Conservation (phyloP, 176 grass and related monocot species). For the Hordeum marinum region DNA sequence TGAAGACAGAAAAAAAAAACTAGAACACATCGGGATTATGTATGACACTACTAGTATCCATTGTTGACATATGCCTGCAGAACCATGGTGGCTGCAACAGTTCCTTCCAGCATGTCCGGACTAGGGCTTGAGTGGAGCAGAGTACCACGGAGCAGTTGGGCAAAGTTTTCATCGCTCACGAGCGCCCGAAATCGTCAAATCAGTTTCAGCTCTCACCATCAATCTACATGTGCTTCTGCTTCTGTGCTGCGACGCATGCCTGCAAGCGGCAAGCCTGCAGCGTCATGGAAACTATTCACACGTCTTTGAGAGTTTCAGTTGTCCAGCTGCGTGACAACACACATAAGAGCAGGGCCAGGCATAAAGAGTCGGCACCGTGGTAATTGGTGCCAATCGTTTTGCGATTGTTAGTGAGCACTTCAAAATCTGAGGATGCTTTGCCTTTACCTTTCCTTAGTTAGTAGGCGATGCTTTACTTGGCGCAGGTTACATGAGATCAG, state of each 20-base stretch:
- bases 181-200: neutral
- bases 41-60: neutral
- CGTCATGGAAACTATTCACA: neutral
- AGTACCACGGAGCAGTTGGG: slow-evolving; percentile 6
- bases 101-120: neutral
- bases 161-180: slow-evolving; percentile 21
- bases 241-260: neutral
- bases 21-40: neutral
- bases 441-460: neutral
- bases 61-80: neutral
- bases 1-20: neutral
- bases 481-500: slow-evolving; percentile 20
- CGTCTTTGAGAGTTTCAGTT: neutral
- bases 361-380: too few relatives aligned
- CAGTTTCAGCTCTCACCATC: neutral
- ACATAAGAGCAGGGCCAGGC: neutral
- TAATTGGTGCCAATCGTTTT: neutral
- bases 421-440: neutral
- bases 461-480: slow-evolving; percentile 14
- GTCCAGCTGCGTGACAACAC: neutral
- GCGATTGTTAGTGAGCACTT: neutral
- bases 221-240: neutral
- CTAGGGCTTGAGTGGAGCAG: neutral
- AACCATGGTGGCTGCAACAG: slow-evolving; percentile 3
- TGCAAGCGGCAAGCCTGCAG: neutral